phyloP scores from a whole-genome alignment of 805 yeast species.

The Diddensiella santjacobensis region DNA sequence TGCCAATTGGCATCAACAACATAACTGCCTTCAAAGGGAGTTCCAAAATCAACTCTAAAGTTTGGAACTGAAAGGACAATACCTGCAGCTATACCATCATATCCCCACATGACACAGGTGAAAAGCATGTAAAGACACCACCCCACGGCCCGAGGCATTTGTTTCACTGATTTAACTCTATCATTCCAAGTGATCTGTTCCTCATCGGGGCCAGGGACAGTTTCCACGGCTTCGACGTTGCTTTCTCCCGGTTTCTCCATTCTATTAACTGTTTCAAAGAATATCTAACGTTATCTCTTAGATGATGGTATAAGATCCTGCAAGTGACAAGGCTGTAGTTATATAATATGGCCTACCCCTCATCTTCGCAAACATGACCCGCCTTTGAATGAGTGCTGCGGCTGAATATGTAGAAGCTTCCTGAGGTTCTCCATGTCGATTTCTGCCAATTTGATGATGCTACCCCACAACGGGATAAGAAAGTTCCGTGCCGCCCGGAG shows the following conservation, averaged over 20 bases:
- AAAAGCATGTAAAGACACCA: conserved; percentile 8
- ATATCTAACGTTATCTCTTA: no score
- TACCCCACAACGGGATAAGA: no score
- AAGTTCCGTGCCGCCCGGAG: no score
- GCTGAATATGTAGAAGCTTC: no score
- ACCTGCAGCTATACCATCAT: conserved; percentile 14
- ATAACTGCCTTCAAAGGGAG: conserved; percentile 8
- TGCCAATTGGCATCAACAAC: conserved; percentile 14
- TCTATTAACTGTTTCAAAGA: no score
- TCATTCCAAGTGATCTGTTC: background rate
- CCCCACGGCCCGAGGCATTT: conserved; percentile 8
- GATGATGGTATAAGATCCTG: no score
- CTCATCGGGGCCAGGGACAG: background rate
- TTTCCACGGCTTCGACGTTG: background rate
- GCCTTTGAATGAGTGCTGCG: no score
- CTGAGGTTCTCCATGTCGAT: no score
- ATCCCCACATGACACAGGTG: conserved; percentile 9
- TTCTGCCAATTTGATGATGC: no score
- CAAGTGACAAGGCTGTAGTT: no score
- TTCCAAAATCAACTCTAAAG: conserved; percentile 12
- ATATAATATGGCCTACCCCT: no score
- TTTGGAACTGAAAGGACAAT: conserved; percentile 10
- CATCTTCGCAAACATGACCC: no score
- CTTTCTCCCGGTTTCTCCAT: background rate
- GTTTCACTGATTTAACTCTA: background rate